Evolutionary conservation across 495 filamentous ascomycete genomes (phyloP).

Genomic region (Penicillium odoratum): DNA sequence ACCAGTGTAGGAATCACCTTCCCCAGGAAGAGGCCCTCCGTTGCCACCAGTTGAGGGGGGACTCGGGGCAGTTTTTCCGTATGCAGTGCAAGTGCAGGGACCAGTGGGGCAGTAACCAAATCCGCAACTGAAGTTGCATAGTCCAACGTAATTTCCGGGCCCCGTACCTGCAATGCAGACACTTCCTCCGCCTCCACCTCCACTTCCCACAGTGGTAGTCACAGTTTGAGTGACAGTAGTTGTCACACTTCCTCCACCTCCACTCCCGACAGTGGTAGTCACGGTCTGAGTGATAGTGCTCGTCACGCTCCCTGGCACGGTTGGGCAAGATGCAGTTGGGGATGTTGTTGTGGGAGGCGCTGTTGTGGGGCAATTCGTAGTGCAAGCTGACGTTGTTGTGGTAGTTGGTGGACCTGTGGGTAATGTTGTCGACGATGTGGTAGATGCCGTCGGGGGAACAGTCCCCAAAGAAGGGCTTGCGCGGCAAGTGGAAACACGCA

Average conservation of each 20-base stretch:
- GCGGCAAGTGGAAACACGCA: conserved; percentile 47
- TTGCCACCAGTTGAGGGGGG: conserved; percentile 23
- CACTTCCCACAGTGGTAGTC: conserved; percentile 9
- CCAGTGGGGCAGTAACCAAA: conserved; percentile 46
- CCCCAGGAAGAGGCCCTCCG: conserved; percentile 31
- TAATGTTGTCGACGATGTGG: conserved; percentile 14
- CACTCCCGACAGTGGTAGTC: no score
- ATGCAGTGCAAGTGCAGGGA: conserved; percentile 39
- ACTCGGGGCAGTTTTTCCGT: conserved; percentile 27
- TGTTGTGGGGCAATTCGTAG: conserved; percentile 13
- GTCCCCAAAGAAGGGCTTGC: conserved; percentile 43
- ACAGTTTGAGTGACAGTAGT: neutral
- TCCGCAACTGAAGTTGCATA: conserved; percentile 42
- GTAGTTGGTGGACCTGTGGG: no score
- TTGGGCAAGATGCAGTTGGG: neutral
- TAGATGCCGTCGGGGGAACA: conserved; percentile 23
- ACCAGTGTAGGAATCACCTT: conserved; percentile 38
- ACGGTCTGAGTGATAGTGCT: conserved; percentile 7
- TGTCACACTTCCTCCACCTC: no score
- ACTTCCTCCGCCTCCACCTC: conserved; percentile 4
- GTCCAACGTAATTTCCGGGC: conserved; percentile 40
- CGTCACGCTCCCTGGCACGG: conserved; percentile 4
- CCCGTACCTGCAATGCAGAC: conserved; percentile 39
- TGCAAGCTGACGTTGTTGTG: conserved; percentile 12
- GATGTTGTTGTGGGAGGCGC: conserved; percentile 9